Evolutionary conservation across 805 yeast genomes (phyloP), one percentile per base, ranked within the genome.

Genomic region (Lachancea fermentati): DNA sequence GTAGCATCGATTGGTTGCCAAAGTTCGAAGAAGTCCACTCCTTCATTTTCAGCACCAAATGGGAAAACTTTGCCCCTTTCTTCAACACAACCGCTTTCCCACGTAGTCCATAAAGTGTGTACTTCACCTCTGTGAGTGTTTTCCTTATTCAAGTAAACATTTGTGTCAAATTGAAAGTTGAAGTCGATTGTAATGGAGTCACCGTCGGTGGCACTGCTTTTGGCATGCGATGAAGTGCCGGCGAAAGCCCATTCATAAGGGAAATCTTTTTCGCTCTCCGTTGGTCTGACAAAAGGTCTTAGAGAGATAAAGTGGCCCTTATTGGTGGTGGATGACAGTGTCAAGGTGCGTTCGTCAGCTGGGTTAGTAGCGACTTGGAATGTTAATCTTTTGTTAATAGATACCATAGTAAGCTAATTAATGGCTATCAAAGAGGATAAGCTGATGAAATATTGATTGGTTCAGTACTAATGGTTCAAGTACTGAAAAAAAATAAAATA

Each of bases 171-270:
- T 37, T 56, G 51, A 33, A 61, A 56, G 11, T 45, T 37, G 41
- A 57, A 62, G 36, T 52, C 55, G 37, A 58, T 58, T 13, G 45
- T 46, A 5, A 46, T 47, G 12, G 48, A 43, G 3, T 17, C 32
- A n/a, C 36, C 45, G 30, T 47, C 51, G 9, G 71, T 55, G 35
- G 53, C 57, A 32, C 54, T 57, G 8, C 66, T 67, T 4, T 57
- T 62, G 26, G 69, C 50, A 3, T 60, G 57, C 12, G 60, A 60
- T 37, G 75, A 76, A 1, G 54, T 55, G 2, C 85, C 85, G 4
- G 72, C 71, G 57, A 76, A 72, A 1, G 71, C 75, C 81, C 82
- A 75, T 49, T 79, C 78, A 47, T 76, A 76, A 16, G 74, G 74
- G 48, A 68, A 69, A n/a, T 45, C 49, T 13, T 50, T 49, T 34